Conservation (phyloP, 148 eudicot species). For the Drosera capensis region DNA sequence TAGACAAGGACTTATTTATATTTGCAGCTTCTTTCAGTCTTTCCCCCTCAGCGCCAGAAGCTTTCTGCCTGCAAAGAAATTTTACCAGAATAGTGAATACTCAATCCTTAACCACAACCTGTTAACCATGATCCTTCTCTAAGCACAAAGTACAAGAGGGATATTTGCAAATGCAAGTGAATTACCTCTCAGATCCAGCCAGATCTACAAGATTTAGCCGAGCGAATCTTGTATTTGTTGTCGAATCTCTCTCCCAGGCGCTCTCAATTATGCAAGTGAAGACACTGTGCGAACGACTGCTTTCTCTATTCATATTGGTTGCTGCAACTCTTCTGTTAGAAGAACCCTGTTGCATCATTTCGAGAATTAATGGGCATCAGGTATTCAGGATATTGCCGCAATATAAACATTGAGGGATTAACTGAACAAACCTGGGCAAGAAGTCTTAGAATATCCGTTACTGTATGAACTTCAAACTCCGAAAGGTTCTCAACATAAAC, state of each 20-base stretch:
- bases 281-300: constrained; percentile 97
- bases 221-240: constrained; percentile 69
- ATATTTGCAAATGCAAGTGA: not conserved
- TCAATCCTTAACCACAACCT: too few species aligned
- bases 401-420: not conserved
- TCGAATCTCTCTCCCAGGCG: constrained; percentile 86
- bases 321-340: constrained; percentile 90
- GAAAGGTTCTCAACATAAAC: constrained; percentile 95
- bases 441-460: constrained; percentile 73
- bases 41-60: constrained; percentile 99
- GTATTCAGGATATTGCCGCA: not conserved
- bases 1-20: constrained; percentile 86
- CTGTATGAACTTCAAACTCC: constrained; percentile 86
- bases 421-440: constrained; percentile 47
- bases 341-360: constrained; percentile 53
- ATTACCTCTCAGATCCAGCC: constrained; percentile 97
- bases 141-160: not conserved
- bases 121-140: too few species aligned
- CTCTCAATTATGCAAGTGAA: constrained; percentile 89
- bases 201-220: constrained; percentile 95
- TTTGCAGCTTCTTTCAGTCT: constrained; percentile 96
- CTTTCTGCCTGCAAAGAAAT: constrained; percentile 57
- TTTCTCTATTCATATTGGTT: constrained; percentile 95
- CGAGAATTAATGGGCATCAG: constrained; percentile 8
- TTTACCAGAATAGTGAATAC: constrained; percentile 5